Conservation (phyloP, 2,329 filamentous ascomycete genomes). For the Sclerotinia borealis region DNA sequence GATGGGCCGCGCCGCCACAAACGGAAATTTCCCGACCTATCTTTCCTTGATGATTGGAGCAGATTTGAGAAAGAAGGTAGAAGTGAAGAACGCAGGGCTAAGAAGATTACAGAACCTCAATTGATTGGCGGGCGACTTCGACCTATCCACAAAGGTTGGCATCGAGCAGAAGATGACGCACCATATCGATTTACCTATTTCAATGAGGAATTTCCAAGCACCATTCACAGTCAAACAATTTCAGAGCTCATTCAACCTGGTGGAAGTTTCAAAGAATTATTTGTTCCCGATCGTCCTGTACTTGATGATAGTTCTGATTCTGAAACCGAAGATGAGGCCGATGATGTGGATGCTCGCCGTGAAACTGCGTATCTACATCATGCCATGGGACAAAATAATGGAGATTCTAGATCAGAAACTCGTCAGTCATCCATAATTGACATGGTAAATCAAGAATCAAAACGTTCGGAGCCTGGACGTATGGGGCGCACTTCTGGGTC, state of each 20-base stretch:
- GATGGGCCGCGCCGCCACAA: conserved; percentile 46
- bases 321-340: conserved; percentile 46
- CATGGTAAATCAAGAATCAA: conserved; percentile 19
- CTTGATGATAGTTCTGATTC: conserved; percentile 64
- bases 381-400: conserved; percentile 30
- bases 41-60: conserved; percentile 82
- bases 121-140: conserved; percentile 84
- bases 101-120: conserved; percentile 90
- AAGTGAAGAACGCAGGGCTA: conserved; percentile 74
- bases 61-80: conserved; percentile 82
- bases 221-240: conserved; percentile 92
- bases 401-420: conserved; percentile 41
- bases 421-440: conserved; percentile 34
- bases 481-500: not conserved
- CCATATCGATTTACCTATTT: conserved; percentile 98
- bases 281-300: conserved; percentile 77
- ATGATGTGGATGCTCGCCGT: conserved; percentile 23
- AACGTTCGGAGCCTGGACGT: conserved; percentile 9
- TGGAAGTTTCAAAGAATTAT: conserved; percentile 77
- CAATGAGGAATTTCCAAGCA: conserved; percentile 93
- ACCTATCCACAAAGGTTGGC: conserved; percentile 76
- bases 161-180: conserved; percentile 77
- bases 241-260: conserved; percentile 87
- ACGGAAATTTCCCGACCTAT: conserved; percentile 79
- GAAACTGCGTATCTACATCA: conserved; percentile 29